These are phyloP conservation scores for Suhomyces taliae DNA, from an alignment of 1,139 yeast genomes.

Conservation along the genomic window DNA sequence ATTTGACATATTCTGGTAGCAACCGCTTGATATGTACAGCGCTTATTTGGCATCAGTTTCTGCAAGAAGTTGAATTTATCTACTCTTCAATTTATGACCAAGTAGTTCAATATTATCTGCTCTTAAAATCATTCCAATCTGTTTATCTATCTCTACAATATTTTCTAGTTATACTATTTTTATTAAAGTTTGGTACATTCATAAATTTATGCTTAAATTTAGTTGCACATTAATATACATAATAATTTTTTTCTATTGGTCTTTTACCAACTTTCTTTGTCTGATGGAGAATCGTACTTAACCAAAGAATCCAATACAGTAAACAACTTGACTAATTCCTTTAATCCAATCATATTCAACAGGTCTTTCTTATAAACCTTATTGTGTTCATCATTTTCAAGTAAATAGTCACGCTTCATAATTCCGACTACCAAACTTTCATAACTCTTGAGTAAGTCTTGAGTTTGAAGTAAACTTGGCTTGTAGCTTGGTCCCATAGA, in stretches of 20 bases:
- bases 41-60: no score
- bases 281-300: slow-evolving; percentile 5
- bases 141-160: no score
- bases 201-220: neutral
- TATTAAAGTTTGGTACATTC: neutral
- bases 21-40: no score
- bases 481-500: slow-evolving; percentile 80
- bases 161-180: no score
- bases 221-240: slow-evolving; percentile 1
- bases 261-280: no score
- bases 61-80: no score
- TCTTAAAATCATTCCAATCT: no score
- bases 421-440: slow-evolving; percentile 63
- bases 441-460: slow-evolving; percentile 52
- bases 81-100: no score
- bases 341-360: slow-evolving; percentile 32
- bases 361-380: slow-evolving; percentile 22
- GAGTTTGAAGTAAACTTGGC: slow-evolving; percentile 58
- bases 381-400: slow-evolving; percentile 27
- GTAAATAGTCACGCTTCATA: slow-evolving; percentile 63
- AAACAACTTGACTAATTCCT: slow-evolving; percentile 55
- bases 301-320: slow-evolving; percentile 60
- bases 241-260: no score
- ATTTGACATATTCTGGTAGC: no score
- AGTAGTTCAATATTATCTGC: no score